Evolutionary conservation across 192 early-diverging fungal genomes (phyloP), one percentile per base, ranked within the genome.

Genomic region (Dimargaris cristalligena): DNA sequence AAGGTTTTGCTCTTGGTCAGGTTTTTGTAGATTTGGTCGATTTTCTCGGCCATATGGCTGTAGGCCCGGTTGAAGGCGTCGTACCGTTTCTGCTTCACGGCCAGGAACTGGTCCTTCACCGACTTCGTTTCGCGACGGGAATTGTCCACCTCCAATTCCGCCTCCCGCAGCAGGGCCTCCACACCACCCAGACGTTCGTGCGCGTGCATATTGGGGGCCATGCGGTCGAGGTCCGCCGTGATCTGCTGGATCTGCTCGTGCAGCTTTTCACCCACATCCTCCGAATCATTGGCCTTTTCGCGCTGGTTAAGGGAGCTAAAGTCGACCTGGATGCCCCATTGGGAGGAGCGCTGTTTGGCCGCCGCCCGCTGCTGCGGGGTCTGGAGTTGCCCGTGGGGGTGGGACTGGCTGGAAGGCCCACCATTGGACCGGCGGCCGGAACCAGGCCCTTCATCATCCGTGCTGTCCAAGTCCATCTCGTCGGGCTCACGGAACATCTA

Each of bases 1-100:
- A 96, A 93, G 23, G 80, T 79, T 28, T 77, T 68, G 33, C 84
- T 91, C 60, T 76, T 80, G 8, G 96, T 99, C 29, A 99, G 74
- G 33, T 94, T 89, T 68, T 97, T 96, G 75, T 99, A 99, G 25
- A 97, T 84, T 52, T 78, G 78, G 71, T 96, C 92, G 75, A 99
- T 99, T 23, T 83, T 81, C 38, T 86, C 86, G 25, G 86, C 77
- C 60, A 99, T 84, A 62, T 99, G 91, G 56, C 71, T 78, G 75
- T 83, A 99, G 41, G 92, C 90, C 30, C 74, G 74, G 61, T 83
- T 73, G 63, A 99, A 99, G 16, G 61, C 60, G 33, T 83, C 72
- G 65, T 86, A 86, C 60, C 90, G 82, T 45, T 52, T 32, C 29
- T 84, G 78, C 60, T 91, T 91, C 29, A 99, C 77, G 0, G 68